Percentiles rank a stretch among this genome's conserved stretches.
phyloP scores from a whole-genome alignment of 164 flowering plant genomes.

The Houttuynia cordata region DNA sequence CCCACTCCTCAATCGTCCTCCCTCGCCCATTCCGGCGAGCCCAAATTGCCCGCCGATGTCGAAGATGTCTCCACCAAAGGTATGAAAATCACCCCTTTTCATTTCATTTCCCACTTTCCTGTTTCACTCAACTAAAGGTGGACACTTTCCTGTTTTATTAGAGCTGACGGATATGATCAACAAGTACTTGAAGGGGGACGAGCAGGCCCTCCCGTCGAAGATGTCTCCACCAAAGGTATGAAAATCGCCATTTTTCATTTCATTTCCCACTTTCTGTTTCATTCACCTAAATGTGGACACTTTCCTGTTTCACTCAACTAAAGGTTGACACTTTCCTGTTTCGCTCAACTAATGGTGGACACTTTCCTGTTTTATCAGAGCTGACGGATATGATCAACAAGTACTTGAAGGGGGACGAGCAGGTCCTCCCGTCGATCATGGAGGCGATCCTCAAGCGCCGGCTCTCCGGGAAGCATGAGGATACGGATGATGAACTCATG shows the following conservation, averaged over 20 bases:
- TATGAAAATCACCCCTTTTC: neutral
- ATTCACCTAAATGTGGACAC: too few relatives aligned
- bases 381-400: constrained; percentile 35
- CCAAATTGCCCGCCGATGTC: neutral
- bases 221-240: constrained; percentile 12
- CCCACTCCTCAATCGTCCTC: constrained; percentile 1
- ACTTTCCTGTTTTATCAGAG: constrained; percentile 20
- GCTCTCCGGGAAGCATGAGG: constrained; percentile 48
- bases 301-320: too few relatives aligned
- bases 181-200: constrained; percentile 47
- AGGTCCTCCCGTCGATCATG: constrained; percentile 36
- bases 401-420: constrained; percentile 52
- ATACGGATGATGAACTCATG: constrained; percentile 61
- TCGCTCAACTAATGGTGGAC: neutral
- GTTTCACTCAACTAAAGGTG: too few relatives aligned
- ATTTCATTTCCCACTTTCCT: neutral
- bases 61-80: constrained; percentile 13
- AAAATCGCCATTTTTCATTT: neutral
- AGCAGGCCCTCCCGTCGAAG: constrained; percentile 36
- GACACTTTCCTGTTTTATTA: constrained; percentile 9
- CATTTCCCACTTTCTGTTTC: neutral
- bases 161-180: constrained; percentile 44
- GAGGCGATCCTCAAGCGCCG: constrained; percentile 51
- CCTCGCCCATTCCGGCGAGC: neutral
- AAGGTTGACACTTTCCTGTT: too few relatives aligned